Percentiles rank a stretch among this genome's conserved stretches.
These are phyloP conservation scores for Populus simonii DNA, from an alignment of 345 rosid species.

Conservation along the genomic window DNA sequence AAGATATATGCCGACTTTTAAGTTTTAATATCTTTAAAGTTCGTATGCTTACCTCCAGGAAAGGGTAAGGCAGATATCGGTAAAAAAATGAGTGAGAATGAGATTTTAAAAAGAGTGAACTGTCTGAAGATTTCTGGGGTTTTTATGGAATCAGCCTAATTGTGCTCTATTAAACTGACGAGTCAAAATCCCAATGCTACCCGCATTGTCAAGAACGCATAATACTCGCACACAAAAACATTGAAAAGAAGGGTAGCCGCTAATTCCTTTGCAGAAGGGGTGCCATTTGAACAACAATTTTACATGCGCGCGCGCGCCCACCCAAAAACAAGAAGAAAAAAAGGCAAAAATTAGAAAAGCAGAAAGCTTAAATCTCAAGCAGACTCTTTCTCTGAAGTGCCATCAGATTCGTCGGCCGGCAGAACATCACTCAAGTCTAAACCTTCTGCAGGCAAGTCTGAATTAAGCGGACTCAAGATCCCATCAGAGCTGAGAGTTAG, in stretches of 20 bases:
- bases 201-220: neutral
- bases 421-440: slow-evolving; percentile 63
- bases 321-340: neutral
- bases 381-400: slow-evolving; percentile 6
- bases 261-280: neutral
- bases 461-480: slow-evolving; percentile 59
- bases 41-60: neutral
- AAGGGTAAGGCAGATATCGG: neutral
- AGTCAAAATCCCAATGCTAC: neutral
- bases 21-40: neutral
- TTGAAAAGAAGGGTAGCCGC: neutral
- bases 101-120: neutral
- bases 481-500: slow-evolving; percentile 75
- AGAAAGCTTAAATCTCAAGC: neutral
- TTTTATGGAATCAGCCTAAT: neutral
- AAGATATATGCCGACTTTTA: neutral
- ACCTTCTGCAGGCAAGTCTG: slow-evolving; percentile 79
- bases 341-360: neutral
- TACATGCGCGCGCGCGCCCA: neutral
- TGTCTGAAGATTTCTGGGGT: no score
- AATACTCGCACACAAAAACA: neutral
- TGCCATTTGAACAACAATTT: neutral
- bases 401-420: slow-evolving; percentile 26
- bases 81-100: neutral
- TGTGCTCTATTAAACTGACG: neutral